Evolutionary conservation across 306 rosid species (phyloP).

Genomic region (Acacia confusa): DNA sequence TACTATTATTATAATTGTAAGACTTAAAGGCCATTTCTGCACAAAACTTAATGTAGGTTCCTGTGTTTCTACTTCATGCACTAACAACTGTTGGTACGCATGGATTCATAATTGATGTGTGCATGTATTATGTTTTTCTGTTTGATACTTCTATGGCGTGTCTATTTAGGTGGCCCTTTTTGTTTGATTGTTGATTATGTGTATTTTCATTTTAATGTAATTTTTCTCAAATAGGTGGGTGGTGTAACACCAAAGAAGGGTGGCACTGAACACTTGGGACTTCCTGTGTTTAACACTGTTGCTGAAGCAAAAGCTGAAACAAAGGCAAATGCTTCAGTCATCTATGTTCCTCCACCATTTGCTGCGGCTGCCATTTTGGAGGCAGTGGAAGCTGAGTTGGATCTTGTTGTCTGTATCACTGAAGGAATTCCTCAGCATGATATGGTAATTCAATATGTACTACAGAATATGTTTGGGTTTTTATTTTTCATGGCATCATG

Average conservation of each 20-base stretch:
- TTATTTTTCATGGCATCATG: background rate
- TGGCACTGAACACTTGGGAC: constrained; percentile 94
- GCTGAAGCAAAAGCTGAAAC: constrained; percentile 97
- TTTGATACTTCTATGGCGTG: background rate
- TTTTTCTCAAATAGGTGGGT: constrained; percentile 57
- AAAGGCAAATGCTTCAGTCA: constrained; percentile 88
- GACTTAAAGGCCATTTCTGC: background rate
- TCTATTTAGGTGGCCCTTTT: background rate
- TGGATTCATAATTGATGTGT: background rate
- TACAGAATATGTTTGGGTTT: background rate
- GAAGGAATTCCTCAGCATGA: constrained; percentile 99
- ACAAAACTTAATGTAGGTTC: background rate
- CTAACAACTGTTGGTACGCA: background rate
- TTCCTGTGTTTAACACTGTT: constrained; percentile 91
- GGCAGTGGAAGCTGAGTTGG: constrained; percentile 90
- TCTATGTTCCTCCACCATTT: constrained; percentile 97
- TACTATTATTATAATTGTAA: background rate
- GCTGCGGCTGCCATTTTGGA: constrained; percentile 96
- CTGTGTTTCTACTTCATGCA: background rate
- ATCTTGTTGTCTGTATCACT: constrained; percentile 94
- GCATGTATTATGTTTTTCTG: background rate
- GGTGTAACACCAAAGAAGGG: constrained; percentile 99
- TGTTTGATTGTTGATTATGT: background rate
- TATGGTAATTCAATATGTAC: constrained; percentile 47
- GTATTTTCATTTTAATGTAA: background rate